These are phyloP conservation scores for Psilocybe tampanensis DNA, from an alignment of 768 basidiomycete genomes.

Conservation along the genomic window DNA sequence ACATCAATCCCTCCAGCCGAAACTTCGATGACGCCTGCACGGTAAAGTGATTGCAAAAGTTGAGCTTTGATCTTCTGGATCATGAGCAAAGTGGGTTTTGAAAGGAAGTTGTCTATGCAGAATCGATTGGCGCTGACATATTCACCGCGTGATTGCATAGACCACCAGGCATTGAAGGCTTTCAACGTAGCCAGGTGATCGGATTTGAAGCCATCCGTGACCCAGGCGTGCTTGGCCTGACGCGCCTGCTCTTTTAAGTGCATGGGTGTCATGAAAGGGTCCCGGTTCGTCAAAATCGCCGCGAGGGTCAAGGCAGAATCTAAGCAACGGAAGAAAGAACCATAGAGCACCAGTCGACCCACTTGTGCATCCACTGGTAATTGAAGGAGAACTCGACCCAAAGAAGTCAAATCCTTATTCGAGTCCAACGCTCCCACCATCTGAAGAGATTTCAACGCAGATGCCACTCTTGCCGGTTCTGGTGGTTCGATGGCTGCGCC, in stretches of 20 bases:
- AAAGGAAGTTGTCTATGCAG: slow-evolving; percentile 84
- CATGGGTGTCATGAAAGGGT: slow-evolving; percentile 87
- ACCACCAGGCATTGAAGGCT: slow-evolving; percentile 85
- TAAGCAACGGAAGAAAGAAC: slow-evolving; percentile 91
- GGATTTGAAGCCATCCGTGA: slow-evolving; percentile 77
- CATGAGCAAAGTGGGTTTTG: slow-evolving; percentile 79
- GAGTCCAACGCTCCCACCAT: slow-evolving; percentile 88
- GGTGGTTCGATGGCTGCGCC: slow-evolving; percentile 88
- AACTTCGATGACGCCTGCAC: slow-evolving; percentile 80
- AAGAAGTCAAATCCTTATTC: slow-evolving; percentile 76
- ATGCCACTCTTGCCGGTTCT: slow-evolving; percentile 68
- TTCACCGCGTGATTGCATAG: slow-evolving; percentile 65
- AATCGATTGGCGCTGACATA: slow-evolving; percentile 72
- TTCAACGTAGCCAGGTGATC: slow-evolving; percentile 79
- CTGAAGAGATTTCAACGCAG: slow-evolving; percentile 78
- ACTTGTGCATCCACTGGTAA: slow-evolving; percentile 90
- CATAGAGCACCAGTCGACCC: slow-evolving; percentile 87
- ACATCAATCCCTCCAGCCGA: slow-evolving; percentile 63
- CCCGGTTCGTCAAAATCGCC: slow-evolving; percentile 87
- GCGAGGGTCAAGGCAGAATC: slow-evolving; percentile 88
- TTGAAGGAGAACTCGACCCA: slow-evolving; percentile 87
- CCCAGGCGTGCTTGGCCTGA: slow-evolving; percentile 77
- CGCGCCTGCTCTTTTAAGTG: slow-evolving; percentile 73
- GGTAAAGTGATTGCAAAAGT: slow-evolving; percentile 73
- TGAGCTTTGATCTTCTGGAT: slow-evolving; percentile 83